phyloP scores from a whole-genome alignment of 495 filamentous ascomycete genomes.

The Penicillium salamii region DNA sequence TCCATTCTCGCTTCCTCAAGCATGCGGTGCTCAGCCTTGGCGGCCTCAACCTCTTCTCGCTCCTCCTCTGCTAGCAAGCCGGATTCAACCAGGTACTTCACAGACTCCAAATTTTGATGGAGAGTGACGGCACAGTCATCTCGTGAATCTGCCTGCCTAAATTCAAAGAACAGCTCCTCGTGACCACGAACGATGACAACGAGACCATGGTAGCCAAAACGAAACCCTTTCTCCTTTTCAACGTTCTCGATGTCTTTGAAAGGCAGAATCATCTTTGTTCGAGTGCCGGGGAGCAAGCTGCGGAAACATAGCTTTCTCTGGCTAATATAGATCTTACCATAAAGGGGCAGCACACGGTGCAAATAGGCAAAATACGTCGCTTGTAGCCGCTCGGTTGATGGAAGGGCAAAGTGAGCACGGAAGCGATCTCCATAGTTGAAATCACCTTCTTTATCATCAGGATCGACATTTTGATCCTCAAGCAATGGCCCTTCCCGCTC shows the following conservation, averaged over 20 bases:
- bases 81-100: slow-evolving; percentile 70
- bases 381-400: slow-evolving; percentile 77
- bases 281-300: slow-evolving; percentile 82
- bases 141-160: slow-evolving; percentile 67
- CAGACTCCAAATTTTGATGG: slow-evolving; percentile 69
- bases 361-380: slow-evolving; percentile 89
- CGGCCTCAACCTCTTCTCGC: slow-evolving; percentile 67
- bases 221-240: slow-evolving; percentile 91
- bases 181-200: slow-evolving; percentile 90
- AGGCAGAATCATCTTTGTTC: slow-evolving; percentile 90
- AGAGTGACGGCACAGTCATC: slow-evolving; percentile 88
- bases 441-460: slow-evolving; percentile 60
- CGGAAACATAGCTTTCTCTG: slow-evolving; percentile 91
- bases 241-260: slow-evolving; percentile 91
- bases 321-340: slow-evolving; percentile 96
- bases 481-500: slow-evolving; percentile 66
- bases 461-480: slow-evolving; percentile 60
- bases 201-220: slow-evolving; percentile 86
- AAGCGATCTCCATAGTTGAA: slow-evolving; percentile 73
- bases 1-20: slow-evolving; percentile 74
- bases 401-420: slow-evolving; percentile 84
- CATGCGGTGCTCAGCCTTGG: slow-evolving; percentile 77
- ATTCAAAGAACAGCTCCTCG: slow-evolving; percentile 97
- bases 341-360: slow-evolving; percentile 84
- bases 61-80: slow-evolving; percentile 67